Conservation (phyloP, 106 monocot genomes). For the Allium sativum region DNA sequence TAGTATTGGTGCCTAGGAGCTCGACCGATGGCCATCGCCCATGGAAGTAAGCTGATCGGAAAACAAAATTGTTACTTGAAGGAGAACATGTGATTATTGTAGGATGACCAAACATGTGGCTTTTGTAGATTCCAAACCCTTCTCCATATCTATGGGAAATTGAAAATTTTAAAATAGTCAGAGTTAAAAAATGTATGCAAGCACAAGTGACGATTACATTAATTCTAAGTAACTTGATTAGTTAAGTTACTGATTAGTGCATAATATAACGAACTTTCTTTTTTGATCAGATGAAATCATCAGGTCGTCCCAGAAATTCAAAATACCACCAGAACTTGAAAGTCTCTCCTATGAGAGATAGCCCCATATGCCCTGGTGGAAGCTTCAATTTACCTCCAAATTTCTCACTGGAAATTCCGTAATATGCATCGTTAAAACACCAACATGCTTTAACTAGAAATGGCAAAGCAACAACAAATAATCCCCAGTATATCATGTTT, state of each 20-base stretch:
- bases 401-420: neutral
- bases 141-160: too few species aligned
- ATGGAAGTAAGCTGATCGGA: constrained; percentile 5
- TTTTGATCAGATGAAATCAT: too few species aligned
- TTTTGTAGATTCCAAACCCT: too few species aligned
- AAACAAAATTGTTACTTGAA: constrained; percentile 17
- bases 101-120: constrained; percentile 6
- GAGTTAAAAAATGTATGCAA: too few species aligned
- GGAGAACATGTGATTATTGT: constrained; percentile 22
- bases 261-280: too few species aligned
- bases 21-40: constrained; percentile 9
- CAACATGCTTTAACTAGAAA: neutral
- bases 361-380: constrained; percentile 8
- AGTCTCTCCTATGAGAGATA: constrained; percentile 3
- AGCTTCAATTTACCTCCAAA: neutral
- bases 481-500: neutral
- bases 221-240: too few species aligned
- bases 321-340: neutral
- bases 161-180: too few species aligned
- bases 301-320: too few species aligned
- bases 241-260: too few species aligned
- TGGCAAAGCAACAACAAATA: neutral
- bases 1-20: constrained; percentile 5
- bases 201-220: too few species aligned
- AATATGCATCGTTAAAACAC: neutral